phyloP scores from a whole-genome alignment of 176 grass and related monocot genomes.

The Oryza rufipogon region DNA sequence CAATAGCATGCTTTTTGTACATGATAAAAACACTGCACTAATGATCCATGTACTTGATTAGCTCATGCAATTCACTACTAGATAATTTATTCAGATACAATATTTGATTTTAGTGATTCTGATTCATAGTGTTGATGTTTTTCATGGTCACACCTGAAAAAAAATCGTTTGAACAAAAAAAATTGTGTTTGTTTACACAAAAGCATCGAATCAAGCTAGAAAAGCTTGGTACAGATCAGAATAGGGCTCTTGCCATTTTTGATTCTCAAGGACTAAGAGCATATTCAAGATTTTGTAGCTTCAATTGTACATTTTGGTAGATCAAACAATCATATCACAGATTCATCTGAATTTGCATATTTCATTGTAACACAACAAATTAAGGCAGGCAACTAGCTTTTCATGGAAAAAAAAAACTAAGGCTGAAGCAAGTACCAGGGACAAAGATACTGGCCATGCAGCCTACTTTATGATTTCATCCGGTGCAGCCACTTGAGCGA shows the following conservation, averaged over 20 bases:
- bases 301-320: conserved; percentile 4
- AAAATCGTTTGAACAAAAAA: background rate
- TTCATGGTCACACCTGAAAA: background rate
- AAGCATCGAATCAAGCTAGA: background rate
- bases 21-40: background rate
- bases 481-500: conserved; percentile 71
- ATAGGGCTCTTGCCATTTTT: background rate
- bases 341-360: conserved; percentile 21
- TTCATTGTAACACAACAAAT: background rate
- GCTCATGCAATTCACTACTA: background rate
- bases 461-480: conserved; percentile 45
- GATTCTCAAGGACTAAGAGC: background rate
- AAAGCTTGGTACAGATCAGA: background rate
- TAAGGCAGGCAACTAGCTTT: background rate
- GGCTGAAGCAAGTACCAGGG: conserved; percentile 3
- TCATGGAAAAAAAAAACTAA: background rate
- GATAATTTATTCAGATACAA: background rate
- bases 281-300: background rate
- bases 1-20: background rate
- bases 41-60: background rate
- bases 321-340: conserved; percentile 16
- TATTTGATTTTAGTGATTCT: background rate
- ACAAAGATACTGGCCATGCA: background rate
- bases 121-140: background rate
- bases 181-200: background rate